These are phyloP conservation scores for Cladosporium halotolerans DNA, from an alignment of 2,329 filamentous ascomycete species.

Conservation along the genomic window DNA sequence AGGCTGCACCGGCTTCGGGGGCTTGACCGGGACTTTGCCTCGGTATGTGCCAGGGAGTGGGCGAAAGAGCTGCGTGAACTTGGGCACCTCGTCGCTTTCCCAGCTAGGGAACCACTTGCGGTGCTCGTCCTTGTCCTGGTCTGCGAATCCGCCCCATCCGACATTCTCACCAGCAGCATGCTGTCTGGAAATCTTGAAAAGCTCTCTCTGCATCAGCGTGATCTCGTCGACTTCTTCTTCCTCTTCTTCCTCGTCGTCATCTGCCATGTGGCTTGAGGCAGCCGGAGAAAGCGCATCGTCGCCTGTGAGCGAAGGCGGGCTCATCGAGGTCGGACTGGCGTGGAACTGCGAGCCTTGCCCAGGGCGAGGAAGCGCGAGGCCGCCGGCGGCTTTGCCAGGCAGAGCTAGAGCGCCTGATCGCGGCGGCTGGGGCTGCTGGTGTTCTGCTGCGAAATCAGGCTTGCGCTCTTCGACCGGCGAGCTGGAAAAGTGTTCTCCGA, in stretches of 20 bases:
- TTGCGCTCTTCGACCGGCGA: slow-evolving; percentile 26
- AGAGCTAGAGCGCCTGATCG: slow-evolving; percentile 25
- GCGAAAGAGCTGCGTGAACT: slow-evolving; percentile 77
- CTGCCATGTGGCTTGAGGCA: slow-evolving; percentile 19
- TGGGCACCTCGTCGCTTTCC: slow-evolving; percentile 64
- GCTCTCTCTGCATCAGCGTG: slow-evolving; percentile 23
- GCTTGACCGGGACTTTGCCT: slow-evolving; percentile 71
- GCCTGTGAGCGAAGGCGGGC: slow-evolving; percentile 19
- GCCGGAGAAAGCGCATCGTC: slow-evolving; percentile 19
- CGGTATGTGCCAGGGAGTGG: slow-evolving; percentile 72
- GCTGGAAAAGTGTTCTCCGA: slow-evolving; percentile 28
- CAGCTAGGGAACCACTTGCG: slow-evolving; percentile 11
- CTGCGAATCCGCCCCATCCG: slow-evolving; percentile 42
- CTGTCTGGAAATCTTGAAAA: slow-evolving; percentile 26
- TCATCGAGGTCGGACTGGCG: slow-evolving; percentile 18
- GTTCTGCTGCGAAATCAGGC: slow-evolving; percentile 17
- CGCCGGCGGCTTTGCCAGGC: slow-evolving; percentile 22
- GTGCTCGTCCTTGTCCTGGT: slow-evolving; percentile 24
- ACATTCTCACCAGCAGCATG: slow-evolving; percentile 21
- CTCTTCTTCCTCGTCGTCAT: slow-evolving; percentile 23
- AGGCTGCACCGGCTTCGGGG: slow-evolving; percentile 73
- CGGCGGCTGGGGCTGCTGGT: slow-evolving; percentile 13
- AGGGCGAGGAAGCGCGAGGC: slow-evolving; percentile 23
- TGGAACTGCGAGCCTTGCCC: slow-evolving; percentile 10
- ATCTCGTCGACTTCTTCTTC: slow-evolving; percentile 23